Percentiles rank a stretch among this genome's conserved stretches.
Evolutionary conservation across 2,329 filamentous ascomycete species (phyloP).

Genomic region (Phyllosticta citribraziliensis): DNA sequence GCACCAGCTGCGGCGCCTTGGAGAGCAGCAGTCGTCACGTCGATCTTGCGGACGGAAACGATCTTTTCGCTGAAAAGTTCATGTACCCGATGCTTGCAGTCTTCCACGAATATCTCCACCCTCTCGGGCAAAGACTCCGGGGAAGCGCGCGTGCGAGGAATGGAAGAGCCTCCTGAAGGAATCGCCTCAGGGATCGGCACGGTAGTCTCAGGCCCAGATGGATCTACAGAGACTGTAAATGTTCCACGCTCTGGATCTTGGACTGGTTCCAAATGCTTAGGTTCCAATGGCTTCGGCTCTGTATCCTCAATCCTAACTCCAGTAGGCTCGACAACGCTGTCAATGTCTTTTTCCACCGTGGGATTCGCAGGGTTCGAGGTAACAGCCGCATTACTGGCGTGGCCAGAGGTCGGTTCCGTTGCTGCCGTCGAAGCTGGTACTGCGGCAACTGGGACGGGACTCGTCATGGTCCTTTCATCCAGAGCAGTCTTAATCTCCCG

Average conservation of each 20-base stretch:
- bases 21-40: constrained; percentile 36
- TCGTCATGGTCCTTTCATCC: constrained; percentile 21
- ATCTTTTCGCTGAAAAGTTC: constrained; percentile 35
- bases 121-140: not conserved
- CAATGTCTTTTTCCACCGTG: constrained; percentile 16
- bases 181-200: constrained; percentile 3
- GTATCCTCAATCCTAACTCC: constrained; percentile 8
- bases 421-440: not conserved
- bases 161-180: not conserved
- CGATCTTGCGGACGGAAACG: constrained; percentile 36
- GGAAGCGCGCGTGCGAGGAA: not conserved
- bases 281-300: not conserved
- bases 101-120: not conserved
- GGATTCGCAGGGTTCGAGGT: not conserved
- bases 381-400: not conserved
- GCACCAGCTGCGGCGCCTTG: constrained; percentile 35
- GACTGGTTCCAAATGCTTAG: not conserved
- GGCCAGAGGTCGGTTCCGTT: not conserved
- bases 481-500: constrained; percentile 50
- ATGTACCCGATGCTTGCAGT: constrained; percentile 11
- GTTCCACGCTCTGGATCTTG: not conserved
- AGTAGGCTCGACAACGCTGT: constrained; percentile 15
- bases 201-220: not conserved
- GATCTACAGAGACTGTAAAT: not conserved
- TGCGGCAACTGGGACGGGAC: not conserved